These are phyloP conservation scores for Corylus heterophylla DNA, from an alignment of 306 rosid genomes.

Conservation along the genomic window DNA sequence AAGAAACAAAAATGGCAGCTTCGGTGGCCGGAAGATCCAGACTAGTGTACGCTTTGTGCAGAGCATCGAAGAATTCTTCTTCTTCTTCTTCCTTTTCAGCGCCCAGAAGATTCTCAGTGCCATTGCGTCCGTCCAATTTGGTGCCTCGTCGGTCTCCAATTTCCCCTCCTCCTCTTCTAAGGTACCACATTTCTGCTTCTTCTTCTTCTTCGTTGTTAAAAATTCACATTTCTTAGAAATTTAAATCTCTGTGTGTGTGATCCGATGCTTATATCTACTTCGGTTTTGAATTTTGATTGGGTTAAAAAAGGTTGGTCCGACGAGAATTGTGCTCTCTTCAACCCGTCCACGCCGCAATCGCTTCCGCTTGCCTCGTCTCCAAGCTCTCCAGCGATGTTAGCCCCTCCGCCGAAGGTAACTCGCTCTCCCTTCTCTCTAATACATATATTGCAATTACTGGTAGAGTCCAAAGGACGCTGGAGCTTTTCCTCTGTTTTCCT, in stretches of 20 bases:
- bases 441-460: too few species aligned
- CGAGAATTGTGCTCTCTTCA: constrained; percentile 52
- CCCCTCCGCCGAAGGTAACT: constrained; percentile 43
- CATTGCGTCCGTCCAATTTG: constrained; percentile 24
- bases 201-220: neutral
- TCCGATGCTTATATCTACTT: neutral
- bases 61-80: constrained; percentile 14
- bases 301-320: constrained; percentile 32
- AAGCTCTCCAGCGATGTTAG: constrained; percentile 50
- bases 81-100: neutral
- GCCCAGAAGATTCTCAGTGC: constrained; percentile 9
- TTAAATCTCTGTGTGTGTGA: neutral
- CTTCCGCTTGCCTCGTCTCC: constrained; percentile 66
- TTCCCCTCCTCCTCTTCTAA: constrained; percentile 20
- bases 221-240: neutral
- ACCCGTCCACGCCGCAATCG: constrained; percentile 46
- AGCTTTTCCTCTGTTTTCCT: neutral
- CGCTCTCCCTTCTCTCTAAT: neutral
- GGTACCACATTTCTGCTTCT: constrained; percentile 22
- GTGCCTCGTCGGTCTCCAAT: constrained; percentile 16
- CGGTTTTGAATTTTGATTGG: neutral
- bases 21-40: constrained; percentile 39
- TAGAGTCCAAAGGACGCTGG: too few species aligned
- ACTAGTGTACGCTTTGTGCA: constrained; percentile 24
- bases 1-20: constrained; percentile 31